phyloP scores from a whole-genome alignment of 1,284 basidiomycete genomes.

The Mycosarcoma maydis region DNA sequence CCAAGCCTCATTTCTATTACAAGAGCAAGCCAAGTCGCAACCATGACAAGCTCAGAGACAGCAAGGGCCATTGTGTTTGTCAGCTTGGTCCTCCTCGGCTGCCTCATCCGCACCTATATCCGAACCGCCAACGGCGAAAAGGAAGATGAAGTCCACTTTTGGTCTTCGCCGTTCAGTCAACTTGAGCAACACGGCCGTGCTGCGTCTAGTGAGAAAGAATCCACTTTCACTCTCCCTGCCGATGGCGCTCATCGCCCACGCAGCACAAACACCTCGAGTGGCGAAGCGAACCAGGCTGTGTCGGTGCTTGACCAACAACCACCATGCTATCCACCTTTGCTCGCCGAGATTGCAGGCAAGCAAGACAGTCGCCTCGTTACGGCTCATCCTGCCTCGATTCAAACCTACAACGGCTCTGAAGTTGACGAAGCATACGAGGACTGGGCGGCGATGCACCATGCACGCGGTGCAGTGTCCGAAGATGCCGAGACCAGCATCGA shows the following conservation, averaged over 20 bases:
- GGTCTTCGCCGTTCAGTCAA: conserved; percentile 35
- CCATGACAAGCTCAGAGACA: conserved; percentile 38
- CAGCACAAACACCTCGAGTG: conserved; percentile 40
- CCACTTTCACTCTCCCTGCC: not conserved
- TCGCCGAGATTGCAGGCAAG: conserved; percentile 12
- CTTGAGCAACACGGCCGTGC: not conserved
- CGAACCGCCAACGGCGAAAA: conserved; percentile 43
- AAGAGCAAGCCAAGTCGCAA: not conserved
- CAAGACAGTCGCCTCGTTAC: not conserved
- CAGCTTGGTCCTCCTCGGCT: conserved; percentile 31
- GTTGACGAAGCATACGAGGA: conserved; percentile 42
- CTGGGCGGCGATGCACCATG: conserved; percentile 46
- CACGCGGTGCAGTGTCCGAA: conserved; percentile 30
- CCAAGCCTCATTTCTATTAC: no score
- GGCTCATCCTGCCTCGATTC: not conserved
- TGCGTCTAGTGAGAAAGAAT: not conserved
- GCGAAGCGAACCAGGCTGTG: conserved; percentile 33
- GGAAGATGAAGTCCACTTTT: conserved; percentile 41
- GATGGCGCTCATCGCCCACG: conserved; percentile 1
- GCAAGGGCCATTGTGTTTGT: conserved; percentile 36
- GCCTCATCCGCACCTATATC: conserved; percentile 45
- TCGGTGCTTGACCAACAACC: conserved; percentile 41
- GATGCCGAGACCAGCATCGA: conserved; percentile 38
- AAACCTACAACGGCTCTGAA: conserved; percentile 2
- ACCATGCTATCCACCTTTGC: conserved; percentile 27